Percentiles rank a stretch among this genome's conserved stretches.
These are phyloP conservation scores for Aschersonia sp. DNA, from an alignment of 2,329 filamentous ascomycete species.

Conservation along the genomic window DNA sequence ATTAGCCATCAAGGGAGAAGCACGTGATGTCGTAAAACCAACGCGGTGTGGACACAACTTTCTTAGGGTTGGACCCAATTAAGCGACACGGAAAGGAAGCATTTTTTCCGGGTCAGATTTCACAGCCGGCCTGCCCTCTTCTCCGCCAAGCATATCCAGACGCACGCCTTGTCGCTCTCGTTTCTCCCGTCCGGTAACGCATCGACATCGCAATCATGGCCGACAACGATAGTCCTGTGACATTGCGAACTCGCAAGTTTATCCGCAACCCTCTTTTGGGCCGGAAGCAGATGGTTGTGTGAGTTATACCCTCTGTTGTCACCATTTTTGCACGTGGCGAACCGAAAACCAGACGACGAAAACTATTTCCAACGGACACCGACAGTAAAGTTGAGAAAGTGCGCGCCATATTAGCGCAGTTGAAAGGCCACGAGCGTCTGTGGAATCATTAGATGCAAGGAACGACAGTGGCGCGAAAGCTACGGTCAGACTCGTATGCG, in stretches of 20 bases:
- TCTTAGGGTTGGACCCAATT: conserved; percentile 33
- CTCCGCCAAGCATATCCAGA: conserved; percentile 11
- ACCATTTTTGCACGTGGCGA: not conserved
- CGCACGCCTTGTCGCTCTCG: conserved; percentile 13
- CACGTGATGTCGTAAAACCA: not conserved
- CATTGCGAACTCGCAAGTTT: conserved; percentile 98
- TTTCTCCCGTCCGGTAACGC: not conserved
- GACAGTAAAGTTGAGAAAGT: too few relatives aligned
- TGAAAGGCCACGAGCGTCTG: too few relatives aligned
- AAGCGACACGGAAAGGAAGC: conserved; percentile 23
- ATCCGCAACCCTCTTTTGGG: conserved; percentile 98
- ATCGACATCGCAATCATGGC: conserved; percentile 61
- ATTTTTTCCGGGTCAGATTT: conserved; percentile 17
- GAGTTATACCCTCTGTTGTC: conserved; percentile 33
- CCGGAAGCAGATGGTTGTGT: conserved; percentile 99
- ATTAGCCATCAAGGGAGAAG: too few relatives aligned
- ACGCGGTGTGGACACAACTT: not conserved
- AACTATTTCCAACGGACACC: not conserved
- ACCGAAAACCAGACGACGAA: not conserved
- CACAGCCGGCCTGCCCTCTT: conserved; percentile 15
- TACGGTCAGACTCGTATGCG: too few relatives aligned
- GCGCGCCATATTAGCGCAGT: too few relatives aligned
- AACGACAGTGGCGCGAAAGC: too few relatives aligned
- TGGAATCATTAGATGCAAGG: too few relatives aligned
- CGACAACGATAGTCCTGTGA: conserved; percentile 64